Percentiles rank a stretch among this genome's conserved stretches.
Conservation (phyloP, 805 yeast species). For the Vanderwaltozyma tropicalis region DNA sequence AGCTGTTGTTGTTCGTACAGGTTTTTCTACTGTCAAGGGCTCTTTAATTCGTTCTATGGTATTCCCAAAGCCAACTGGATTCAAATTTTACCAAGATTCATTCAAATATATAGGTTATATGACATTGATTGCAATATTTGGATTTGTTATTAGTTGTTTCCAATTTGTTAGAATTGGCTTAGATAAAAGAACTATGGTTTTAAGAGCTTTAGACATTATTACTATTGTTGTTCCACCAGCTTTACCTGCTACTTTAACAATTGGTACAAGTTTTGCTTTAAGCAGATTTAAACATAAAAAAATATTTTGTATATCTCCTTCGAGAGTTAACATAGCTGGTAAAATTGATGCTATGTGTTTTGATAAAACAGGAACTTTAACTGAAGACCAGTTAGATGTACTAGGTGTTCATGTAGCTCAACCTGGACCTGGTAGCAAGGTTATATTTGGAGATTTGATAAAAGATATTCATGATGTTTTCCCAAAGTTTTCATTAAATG, state of each 20-base stretch:
- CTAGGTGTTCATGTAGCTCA: slow-evolving; percentile 44
- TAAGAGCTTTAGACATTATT: slow-evolving; percentile 86
- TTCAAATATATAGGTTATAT: slow-evolving; percentile 93
- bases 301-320: slow-evolving; percentile 88
- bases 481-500: slow-evolving; percentile 21
- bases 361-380: slow-evolving; percentile 94
- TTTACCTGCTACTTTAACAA: slow-evolving; percentile 90
- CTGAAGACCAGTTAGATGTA: slow-evolving; percentile 93
- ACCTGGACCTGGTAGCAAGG: slow-evolving; percentile 11
- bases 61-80: slow-evolving; percentile 89
- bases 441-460: slow-evolving; percentile 21
- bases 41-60: slow-evolving; percentile 89
- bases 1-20: slow-evolving; percentile 82
- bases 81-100: slow-evolving; percentile 88
- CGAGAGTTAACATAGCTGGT: slow-evolving; percentile 92
- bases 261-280: slow-evolving; percentile 90
- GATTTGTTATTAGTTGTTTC: slow-evolving; percentile 73
- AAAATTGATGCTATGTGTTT: slow-evolving; percentile 83
- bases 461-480: slow-evolving; percentile 16
- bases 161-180: slow-evolving; percentile 74
- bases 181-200: slow-evolving; percentile 54
- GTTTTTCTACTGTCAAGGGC: slow-evolving; percentile 93
- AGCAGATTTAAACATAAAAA: slow-evolving; percentile 55
- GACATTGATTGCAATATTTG: slow-evolving; percentile 74
- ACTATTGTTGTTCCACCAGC: slow-evolving; percentile 99